phyloP scores from a whole-genome alignment of 1,139 yeast genomes.

The Protomyces lactucae-debilis region DNA sequence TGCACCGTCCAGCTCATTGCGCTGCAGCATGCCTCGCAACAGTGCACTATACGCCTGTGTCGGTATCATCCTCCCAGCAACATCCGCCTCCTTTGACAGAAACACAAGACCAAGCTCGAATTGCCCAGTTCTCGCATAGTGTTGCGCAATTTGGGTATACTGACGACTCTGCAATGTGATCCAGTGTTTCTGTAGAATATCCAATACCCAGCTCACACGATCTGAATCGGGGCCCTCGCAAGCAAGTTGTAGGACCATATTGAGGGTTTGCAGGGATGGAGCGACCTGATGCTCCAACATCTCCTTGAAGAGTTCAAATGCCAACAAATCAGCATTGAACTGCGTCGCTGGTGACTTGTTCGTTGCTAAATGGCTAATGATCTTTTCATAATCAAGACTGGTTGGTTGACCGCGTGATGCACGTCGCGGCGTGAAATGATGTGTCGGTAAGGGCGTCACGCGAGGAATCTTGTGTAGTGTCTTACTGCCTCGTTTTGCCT shows the following conservation, averaged over 20 bases:
- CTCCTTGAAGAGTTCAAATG: neutral
- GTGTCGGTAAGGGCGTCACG: neutral
- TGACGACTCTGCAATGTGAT: neutral
- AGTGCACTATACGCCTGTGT: slow-evolving; percentile 3
- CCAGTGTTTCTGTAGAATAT: neutral
- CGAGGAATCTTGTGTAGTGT: neutral
- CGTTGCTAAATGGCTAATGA: neutral
- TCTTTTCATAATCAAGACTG: neutral
- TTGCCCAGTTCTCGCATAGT: neutral
- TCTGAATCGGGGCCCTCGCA: neutral
- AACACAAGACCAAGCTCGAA: slow-evolving; percentile 13
- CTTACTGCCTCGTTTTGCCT: neutral
- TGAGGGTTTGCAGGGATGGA: neutral
- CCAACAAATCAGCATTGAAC: neutral
- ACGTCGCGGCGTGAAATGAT: neutral
- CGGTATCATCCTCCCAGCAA: neutral
- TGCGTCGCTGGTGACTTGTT: neutral
- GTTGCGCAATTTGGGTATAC: neutral
- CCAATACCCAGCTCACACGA: neutral
- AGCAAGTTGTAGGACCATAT: neutral
- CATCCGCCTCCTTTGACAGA: neutral
- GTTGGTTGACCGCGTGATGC: neutral
- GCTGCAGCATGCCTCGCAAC: neutral
- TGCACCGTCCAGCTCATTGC: neutral
- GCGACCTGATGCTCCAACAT: neutral